These are phyloP conservation scores for Leucaena leucocephala DNA, from an alignment of 306 rosid species.

Conservation along the genomic window DNA sequence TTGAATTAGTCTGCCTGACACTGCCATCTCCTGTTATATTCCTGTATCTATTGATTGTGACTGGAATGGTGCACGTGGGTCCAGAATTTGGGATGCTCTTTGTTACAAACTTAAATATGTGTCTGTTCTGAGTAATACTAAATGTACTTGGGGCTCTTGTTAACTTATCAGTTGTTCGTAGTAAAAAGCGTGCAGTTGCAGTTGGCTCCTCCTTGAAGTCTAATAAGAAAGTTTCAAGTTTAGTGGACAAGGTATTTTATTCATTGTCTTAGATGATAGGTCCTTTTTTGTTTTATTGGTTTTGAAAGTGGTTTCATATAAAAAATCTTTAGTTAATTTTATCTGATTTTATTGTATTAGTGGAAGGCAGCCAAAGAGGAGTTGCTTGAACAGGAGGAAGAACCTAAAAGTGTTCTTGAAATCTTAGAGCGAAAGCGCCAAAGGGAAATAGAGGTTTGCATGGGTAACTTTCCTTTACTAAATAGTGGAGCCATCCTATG, in stretches of 20 bases:
- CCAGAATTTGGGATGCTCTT: neutral
- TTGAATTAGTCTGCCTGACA: slow-evolving; percentile 11
- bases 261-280: neutral
- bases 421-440: slow-evolving; percentile 83
- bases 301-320: neutral
- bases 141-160: slow-evolving; percentile 1
- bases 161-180: slow-evolving; percentile 54
- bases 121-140: slow-evolving; percentile 1
- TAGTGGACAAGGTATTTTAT: slow-evolving; percentile 77
- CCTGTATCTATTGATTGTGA: slow-evolving; percentile 13
- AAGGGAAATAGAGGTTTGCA: slow-evolving; percentile 84
- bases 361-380: slow-evolving; percentile 99
- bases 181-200: slow-evolving; percentile 68
- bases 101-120: neutral
- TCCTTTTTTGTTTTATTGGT: too few relatives aligned
- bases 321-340: neutral
- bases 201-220: slow-evolving; percentile 86
- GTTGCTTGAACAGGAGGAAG: slow-evolving; percentile 90
- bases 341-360: slow-evolving; percentile 44
- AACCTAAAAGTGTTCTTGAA: slow-evolving; percentile 75
- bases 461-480: neutral
- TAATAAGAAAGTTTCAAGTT: slow-evolving; percentile 89
- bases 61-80: neutral
- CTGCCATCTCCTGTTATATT: neutral
- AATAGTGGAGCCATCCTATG: neutral